A percentile compares a stretch with the other conserved stretches of the same genome.
Evolutionary conservation across 257 asterid genomes (phyloP).

Genomic region (Asclepias syriaca): DNA sequence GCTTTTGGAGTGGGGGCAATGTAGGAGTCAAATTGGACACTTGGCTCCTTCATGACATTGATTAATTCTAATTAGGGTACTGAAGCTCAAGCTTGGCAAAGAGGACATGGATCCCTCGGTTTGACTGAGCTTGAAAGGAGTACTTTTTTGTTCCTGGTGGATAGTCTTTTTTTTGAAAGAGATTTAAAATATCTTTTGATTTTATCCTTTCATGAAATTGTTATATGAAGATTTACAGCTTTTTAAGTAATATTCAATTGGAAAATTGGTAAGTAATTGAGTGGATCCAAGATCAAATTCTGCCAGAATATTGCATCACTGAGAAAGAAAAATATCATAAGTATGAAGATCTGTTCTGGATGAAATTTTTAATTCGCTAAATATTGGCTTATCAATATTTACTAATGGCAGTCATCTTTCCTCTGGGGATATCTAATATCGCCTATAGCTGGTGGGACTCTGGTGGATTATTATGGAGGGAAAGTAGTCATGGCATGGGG

Average conservation of each 20-base stretch:
- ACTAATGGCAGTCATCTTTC: slow-evolving; percentile 93
- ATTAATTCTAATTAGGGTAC: no score
- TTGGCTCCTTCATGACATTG: no score
- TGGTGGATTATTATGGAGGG: slow-evolving; percentile 86
- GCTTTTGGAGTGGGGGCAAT: no score
- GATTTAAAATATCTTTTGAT: not conserved
- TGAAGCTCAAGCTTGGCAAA: no score
- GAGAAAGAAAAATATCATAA: not conserved
- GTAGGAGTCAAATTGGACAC: no score
- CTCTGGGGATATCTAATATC: slow-evolving; percentile 99
- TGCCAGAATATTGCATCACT: not conserved
- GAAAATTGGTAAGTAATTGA: not conserved
- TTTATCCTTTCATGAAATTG: not conserved
- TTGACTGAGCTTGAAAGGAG: no score
- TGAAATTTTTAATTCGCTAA: slow-evolving; percentile 14
- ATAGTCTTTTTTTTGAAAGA: not conserved
- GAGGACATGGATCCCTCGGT: no score
- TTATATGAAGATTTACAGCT: not conserved
- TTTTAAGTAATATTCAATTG: not conserved
- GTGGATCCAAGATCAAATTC: not conserved
- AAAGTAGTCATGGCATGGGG: slow-evolving; percentile 99
- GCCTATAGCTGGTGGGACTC: slow-evolving; percentile 92
- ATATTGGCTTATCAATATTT: slow-evolving; percentile 32
- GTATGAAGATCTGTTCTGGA: not conserved
- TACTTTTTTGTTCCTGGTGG: no score